phyloP scores from a whole-genome alignment of 2,329 filamentous ascomycete genomes.

The Aaosphaeria pasadenensis region DNA sequence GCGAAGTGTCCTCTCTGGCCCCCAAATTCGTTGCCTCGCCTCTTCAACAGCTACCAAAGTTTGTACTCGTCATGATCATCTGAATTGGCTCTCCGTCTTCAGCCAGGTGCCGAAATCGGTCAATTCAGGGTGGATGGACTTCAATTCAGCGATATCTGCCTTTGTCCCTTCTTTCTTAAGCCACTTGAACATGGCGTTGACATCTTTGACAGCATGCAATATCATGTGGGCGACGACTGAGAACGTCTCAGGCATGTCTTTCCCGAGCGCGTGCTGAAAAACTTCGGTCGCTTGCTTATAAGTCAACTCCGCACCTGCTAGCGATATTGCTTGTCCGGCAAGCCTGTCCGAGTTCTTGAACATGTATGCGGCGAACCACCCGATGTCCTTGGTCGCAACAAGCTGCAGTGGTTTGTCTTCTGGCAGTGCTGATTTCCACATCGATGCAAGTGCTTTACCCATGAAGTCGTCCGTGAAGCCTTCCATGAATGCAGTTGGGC shows the following conservation, averaged over 20 bases:
- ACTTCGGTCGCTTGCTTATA: conserved; percentile 38
- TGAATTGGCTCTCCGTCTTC: conserved; percentile 39
- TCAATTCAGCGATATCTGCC: not conserved
- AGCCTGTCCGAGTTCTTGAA: conserved; percentile 44
- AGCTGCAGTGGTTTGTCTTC: conserved; percentile 31
- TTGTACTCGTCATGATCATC: not conserved
- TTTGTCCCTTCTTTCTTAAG: not conserved
- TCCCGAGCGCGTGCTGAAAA: conserved; percentile 44
- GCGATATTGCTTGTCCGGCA: conserved; percentile 37
- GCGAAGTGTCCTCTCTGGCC: too few relatives aligned
- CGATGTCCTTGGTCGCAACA: conserved; percentile 43
- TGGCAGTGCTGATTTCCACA: conserved; percentile 6
- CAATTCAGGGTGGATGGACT: not conserved
- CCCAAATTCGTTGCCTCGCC: too few relatives aligned
- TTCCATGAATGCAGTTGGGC: conserved; percentile 60
- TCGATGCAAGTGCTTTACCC: conserved; percentile 13
- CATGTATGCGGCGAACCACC: conserved; percentile 45
- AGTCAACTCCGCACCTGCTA: conserved; percentile 51
- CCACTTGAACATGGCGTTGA: conserved; percentile 15
- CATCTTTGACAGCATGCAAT: conserved; percentile 36
- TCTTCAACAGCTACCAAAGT: not conserved
- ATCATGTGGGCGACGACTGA: conserved; percentile 25
- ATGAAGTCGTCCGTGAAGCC: conserved; percentile 44
- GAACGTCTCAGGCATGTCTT: conserved; percentile 40
- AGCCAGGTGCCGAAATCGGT: conserved; percentile 35